phyloP scores from a whole-genome alignment of 1,284 basidiomycete genomes.

The Naganishia albida region DNA sequence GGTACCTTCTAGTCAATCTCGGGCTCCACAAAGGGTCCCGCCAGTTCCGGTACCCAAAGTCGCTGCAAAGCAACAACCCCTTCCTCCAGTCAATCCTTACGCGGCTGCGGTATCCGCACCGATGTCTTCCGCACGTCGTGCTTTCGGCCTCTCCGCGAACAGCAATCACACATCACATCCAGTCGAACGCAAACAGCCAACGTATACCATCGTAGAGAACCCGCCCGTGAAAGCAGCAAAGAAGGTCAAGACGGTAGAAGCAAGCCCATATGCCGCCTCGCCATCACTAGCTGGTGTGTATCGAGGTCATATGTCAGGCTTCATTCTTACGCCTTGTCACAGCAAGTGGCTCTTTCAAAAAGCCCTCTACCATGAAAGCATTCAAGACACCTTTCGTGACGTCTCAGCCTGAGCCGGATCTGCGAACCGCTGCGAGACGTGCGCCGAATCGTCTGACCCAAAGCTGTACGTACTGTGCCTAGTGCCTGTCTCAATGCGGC shows the following conservation, averaged over 20 bases:
- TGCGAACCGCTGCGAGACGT: neutral
- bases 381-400: constrained; percentile 62
- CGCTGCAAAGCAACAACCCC: constrained; percentile 2
- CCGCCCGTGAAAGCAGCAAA: constrained; percentile 11
- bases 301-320: neutral
- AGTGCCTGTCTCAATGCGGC: no score
- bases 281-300: constrained; percentile 10
- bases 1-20: no score
- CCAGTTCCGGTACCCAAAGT: neutral
- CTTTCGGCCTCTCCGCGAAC: constrained; percentile 13
- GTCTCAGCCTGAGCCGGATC: neutral
- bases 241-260: constrained; percentile 21
- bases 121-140: constrained; percentile 2
- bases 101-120: constrained; percentile 5
- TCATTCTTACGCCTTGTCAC: neutral
- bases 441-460: constrained; percentile 15
- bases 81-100: constrained; percentile 26
- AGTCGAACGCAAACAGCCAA: constrained; percentile 5
- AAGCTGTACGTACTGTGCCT: constrained; percentile 15
- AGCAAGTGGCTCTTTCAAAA: constrained; percentile 2
- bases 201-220: constrained; percentile 12
- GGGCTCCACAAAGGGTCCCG: neutral
- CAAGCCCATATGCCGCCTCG: constrained; percentile 20
- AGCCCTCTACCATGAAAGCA: constrained; percentile 51
- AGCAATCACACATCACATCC: constrained; percentile 1